These are phyloP conservation scores for Musa itinerans DNA, from an alignment of 176 grass and related monocot genomes.

Conservation along the genomic window DNA sequence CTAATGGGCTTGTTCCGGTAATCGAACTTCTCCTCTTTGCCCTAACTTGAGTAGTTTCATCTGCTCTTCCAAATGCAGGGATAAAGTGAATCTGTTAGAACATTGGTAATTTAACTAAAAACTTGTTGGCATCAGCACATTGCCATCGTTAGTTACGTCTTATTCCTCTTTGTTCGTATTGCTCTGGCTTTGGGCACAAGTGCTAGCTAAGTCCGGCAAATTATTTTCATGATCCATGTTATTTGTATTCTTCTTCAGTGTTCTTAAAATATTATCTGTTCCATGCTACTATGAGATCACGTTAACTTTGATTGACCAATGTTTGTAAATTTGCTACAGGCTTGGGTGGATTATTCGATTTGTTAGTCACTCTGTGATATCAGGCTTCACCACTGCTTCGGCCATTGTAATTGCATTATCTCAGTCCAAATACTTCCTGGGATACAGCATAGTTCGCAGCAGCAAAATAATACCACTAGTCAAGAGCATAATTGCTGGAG, in stretches of 20 bases:
- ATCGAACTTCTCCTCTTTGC: slow-evolving; percentile 7
- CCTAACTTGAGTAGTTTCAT: not conserved
- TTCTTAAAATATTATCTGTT: not conserved
- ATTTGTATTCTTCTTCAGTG: not conserved
- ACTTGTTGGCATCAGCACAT: too few species aligned
- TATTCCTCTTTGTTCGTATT: not conserved
- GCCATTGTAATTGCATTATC: slow-evolving; percentile 89
- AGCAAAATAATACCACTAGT: slow-evolving; percentile 93
- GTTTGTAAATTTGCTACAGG: slow-evolving; percentile 32
- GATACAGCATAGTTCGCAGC: slow-evolving; percentile 70
- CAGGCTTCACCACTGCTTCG: slow-evolving; percentile 91
- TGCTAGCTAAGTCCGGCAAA: not conserved
- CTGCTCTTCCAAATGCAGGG: not conserved
- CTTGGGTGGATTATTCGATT: slow-evolving; percentile 94
- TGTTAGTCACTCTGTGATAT: slow-evolving; percentile 96
- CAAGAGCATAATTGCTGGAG: slow-evolving; percentile 72
- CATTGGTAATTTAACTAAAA: not conserved
- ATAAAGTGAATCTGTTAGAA: not conserved
- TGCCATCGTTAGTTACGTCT: too few species aligned
- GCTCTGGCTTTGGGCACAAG: not conserved
- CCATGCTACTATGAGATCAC: not conserved
- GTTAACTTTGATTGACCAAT: slow-evolving; percentile 10
- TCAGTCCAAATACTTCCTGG: slow-evolving; percentile 93
- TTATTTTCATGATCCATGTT: not conserved
- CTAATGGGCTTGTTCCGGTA: slow-evolving; percentile 92